Evolutionary conservation across 768 basidiomycete genomes (phyloP), one percentile per base, ranked within the genome.

Genomic region (Tricholoma matsutake): DNA sequence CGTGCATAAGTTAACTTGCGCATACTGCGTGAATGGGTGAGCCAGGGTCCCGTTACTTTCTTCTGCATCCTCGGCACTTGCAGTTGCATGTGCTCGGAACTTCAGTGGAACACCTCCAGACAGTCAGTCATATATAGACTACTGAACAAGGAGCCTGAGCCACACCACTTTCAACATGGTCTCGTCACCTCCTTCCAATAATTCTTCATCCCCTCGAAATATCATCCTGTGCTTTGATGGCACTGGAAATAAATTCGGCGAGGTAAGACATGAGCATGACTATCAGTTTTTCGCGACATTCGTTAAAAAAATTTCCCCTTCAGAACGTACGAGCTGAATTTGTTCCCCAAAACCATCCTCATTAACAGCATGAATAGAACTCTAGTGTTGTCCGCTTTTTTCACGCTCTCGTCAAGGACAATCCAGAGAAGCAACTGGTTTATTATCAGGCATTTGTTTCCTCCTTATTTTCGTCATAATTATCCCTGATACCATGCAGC

Each of bases 171-270:
- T 39, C 18, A 41, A 20, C 11, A 37, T 43, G 35, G 29, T 16
- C 4, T 32, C 14, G 18, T 6, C 18, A 13, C 22, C 29, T 16
- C 1, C 34, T 16, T 39, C 34, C 7, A 35, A 11, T 29, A 59
- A 13, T 10, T 14, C 35, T 25, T 5, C 52, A 25, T 8, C 18
- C 43, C 43, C 43, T 25, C 45, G 64, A 45, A 60, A 65, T 41
- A 63, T 72, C 34, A 59, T 72, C 18, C 55, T 68, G 10, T 72
- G 71, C 59, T 72, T 72, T 56, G 71, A 72, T 49, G 71, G 71
- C 35, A 72, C 71, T 18, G 71, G 70, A 20, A 70, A 72, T 58
- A 70, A 71, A 57, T 71, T 85, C 57, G 47, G 67, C 8, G 79
- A 69, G 63, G 71, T 69, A 56, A 32, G 64, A 57, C 22, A 22